Evolutionary conservation across 306 rosid species (phyloP), one percentile per base, ranked within the genome.

Genomic region (Quillaja saponaria): DNA sequence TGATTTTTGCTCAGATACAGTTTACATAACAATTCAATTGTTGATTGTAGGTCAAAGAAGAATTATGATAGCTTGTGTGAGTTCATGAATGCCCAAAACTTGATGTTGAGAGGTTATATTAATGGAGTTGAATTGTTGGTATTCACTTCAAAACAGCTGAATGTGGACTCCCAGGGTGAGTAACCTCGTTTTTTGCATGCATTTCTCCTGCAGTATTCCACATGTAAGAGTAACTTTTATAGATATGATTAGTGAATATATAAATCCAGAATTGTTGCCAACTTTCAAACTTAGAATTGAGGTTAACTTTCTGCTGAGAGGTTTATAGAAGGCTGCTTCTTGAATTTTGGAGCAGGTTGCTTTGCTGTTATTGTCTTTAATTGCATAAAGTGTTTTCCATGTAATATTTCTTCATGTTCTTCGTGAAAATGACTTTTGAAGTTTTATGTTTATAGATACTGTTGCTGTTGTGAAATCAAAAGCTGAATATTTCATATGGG

Each of bases 111-210:
- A 60, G 40, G 83, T 79, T 38, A 31, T 56, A 47, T 84, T 45
- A 58, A 82, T 31, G 91, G 76, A 49, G 76, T 65, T 35, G 87
- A 91, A 72, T 52, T 88, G 81, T 62, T 86, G 34, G 64, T 91
- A 54, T 85, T 88, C 52, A 79, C 95, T 13, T 73, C 88, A 25
- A 68, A 66, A 62, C 80, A 71, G 71, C 84, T 91, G 56, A 65
- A 63, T 33, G 59, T 21, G 55, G 74, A 69, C 42, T 66, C 83
- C 3, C 79, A 62, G 73, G 69, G 96, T 88, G 63, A 42, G 81
- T 63, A 50, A 40, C 73, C 39, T 21, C 18, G 44, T 65, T 72
- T 56, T 66, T 65, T 28, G 64, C 45, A 39, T 50, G 6, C 13
- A 13, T 8, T 55, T 68, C 61, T 55, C 37, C 31, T 49, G 35